Base-by-base conservation (phyloP, 257 asterid genomes). In the Solanum habrochaites region DNA sequence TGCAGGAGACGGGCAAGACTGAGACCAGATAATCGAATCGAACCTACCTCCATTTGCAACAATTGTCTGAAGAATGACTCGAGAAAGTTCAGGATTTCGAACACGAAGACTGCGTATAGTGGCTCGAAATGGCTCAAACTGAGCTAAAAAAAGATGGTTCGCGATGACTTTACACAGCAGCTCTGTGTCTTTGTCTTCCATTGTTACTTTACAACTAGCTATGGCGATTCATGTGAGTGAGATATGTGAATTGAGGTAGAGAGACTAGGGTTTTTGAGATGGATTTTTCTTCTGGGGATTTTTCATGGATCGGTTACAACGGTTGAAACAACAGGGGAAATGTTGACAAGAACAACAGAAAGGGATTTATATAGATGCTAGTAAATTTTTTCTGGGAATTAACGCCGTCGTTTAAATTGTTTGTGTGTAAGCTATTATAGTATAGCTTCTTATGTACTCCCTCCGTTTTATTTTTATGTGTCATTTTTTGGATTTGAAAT, bases 111-210 rank as follows among this genome's bases (percentile, higher is more conserved):
- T 92, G 27, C 93, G 95, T 64, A 97, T 64, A 58, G 92, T 93
- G 77, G 99, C 98, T 88, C 98, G 98, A 42, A 97, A 96, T 2
- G 98, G 96, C 91, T 97, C 99, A 90, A 94, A 97, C 91, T 97
- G 99, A 39, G 96, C 98, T 47, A 97, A 88, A 85, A 94, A 94
- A 23, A 97, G 86, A 90, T 97, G 99, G 91, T 97, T 97, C 9
- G 94, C 95, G 23, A 94, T 83, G 86, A 92, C 95, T 86, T 67
- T 92, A 52, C 96, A 92, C 71, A 97, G 96, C 69, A 95, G 90
- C 82, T 93, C 93, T 85, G 91, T 88, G 62, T 94, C 98, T 86
- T 90, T 93, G 91, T 91, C 96, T 29, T 93, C 98, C 98, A 94
- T 94, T 29, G 70, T 81, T 80, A 45, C 77, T 70, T 58, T 20